Percentiles rank a stretch among this genome's conserved stretches.
phyloP scores from a whole-genome alignment of 352 stramenopile species.

The Pythium rishiriense region DNA sequence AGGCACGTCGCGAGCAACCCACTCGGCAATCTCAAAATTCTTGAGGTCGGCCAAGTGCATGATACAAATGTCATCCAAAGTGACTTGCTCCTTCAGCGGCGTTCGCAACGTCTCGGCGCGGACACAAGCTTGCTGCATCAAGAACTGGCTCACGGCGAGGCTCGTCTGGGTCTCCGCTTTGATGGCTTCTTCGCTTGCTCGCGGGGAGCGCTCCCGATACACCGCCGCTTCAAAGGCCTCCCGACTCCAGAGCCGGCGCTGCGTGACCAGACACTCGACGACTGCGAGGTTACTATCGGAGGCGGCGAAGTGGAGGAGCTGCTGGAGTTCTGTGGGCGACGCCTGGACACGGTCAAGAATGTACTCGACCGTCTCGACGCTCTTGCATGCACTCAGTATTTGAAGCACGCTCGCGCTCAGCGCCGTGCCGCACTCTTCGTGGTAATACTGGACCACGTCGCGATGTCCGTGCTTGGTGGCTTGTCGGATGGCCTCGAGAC shows the following conservation, averaged over 20 bases:
- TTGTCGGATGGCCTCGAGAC: background rate
- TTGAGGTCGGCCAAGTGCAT: constrained; percentile 1
- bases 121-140: background rate
- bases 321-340: background rate
- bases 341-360: constrained; percentile 2
- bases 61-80: background rate
- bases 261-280: background rate
- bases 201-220: background rate
- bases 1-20: background rate
- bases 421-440: background rate
- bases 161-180: background rate
- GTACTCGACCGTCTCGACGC: constrained; percentile 2
- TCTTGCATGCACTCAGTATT: background rate
- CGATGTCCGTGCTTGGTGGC: background rate
- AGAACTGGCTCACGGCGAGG: background rate
- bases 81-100: background rate
- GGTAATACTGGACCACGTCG: background rate
- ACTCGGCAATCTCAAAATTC: constrained; percentile 2
- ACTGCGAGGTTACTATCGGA: background rate
- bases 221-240: background rate
- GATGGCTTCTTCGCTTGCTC: background rate
- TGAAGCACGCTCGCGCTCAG: background rate
- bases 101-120: background rate
- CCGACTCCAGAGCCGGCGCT: background rate
- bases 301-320: background rate